A percentile compares a stretch with the other conserved stretches of the same genome.
phyloP scores from a whole-genome alignment of 768 basidiomycete species.

The Termitomyces sp. region DNA sequence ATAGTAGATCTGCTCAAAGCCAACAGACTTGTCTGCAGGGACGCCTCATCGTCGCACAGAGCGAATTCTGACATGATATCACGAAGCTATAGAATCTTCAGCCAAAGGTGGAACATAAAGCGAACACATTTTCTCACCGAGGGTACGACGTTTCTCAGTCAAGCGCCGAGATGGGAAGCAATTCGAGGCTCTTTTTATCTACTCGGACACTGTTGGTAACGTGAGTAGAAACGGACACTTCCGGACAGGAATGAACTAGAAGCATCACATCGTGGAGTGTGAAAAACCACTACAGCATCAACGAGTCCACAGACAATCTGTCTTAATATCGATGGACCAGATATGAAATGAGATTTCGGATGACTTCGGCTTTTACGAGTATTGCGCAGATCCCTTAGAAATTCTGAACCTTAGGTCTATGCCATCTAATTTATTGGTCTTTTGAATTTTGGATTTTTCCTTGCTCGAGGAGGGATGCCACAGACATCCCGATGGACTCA shows the following conservation, averaged over 20 bases:
- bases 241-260: neutral
- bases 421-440: too few relatives aligned
- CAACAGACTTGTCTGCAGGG: neutral
- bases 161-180: neutral
- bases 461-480: too few relatives aligned
- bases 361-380: too few relatives aligned
- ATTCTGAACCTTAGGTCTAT: too few relatives aligned
- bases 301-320: too few relatives aligned
- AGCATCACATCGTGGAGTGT: neutral
- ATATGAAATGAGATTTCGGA: too few relatives aligned
- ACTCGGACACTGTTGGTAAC: neutral
- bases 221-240: neutral
- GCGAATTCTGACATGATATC: neutral
- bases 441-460: too few relatives aligned
- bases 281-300: too few relatives aligned
- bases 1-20: neutral
- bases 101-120: neutral
- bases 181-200: neutral
- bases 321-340: too few relatives aligned
- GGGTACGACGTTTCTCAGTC: neutral
- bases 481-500: too few relatives aligned
- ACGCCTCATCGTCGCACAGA: neutral
- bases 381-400: too few relatives aligned
- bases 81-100: neutral
- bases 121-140: neutral